Evolutionary conservation across 2,329 filamentous ascomycete species (phyloP), one percentile per base, ranked within the genome.

Genomic region (Grosmannia penicillata): DNA sequence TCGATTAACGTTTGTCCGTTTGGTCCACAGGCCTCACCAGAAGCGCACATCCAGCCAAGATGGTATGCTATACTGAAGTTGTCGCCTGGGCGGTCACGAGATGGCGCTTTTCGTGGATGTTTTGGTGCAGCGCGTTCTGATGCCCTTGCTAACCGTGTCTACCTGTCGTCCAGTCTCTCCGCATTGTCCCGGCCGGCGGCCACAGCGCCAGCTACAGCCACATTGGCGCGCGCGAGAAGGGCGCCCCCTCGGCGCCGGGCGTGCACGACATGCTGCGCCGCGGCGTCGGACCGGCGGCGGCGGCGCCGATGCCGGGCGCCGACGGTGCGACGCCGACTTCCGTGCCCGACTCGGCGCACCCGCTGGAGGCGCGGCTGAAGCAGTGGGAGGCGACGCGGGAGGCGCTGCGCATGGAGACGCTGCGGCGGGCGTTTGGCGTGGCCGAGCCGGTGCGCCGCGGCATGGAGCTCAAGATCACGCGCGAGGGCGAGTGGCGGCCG

Each of bases 391-490:
- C 78, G 42, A 94, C 87, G 30, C 89, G 95, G 63, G 81, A 94
- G 51, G 59, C 66, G 25, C 62, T 94, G 56, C 91, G 93, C 62
- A 91, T 94, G 82, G 78, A 87, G 63, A 71, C 77, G 37, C 73
- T 96, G 51, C 78, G 85, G 47, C 82, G 85, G 48, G 78, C 84
- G 33, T 96, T 86, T 59, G 91, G 91, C 47, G 79, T 95, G 52
- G 84, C 82, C 21, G 91, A 96, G 71, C 91, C 91, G 4, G 77
- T 96, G 51, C 77, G 86, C 41, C 76, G 89, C 39, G 83, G 80
- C 44, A 95, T 98, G 91, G 91, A 98, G 68, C 70, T 94, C 57
- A 83, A 85, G 72, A 89, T 93, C 55, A 78, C 83, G 15, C 66
- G 75, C 45, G 76, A 80, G 43, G 80, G 84, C 47, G 77, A 83